Percentiles rank a stretch among this genome's conserved stretches.
phyloP scores from a whole-genome alignment of 108 stramenopile species.

The Chaetoceros muelleri region DNA sequence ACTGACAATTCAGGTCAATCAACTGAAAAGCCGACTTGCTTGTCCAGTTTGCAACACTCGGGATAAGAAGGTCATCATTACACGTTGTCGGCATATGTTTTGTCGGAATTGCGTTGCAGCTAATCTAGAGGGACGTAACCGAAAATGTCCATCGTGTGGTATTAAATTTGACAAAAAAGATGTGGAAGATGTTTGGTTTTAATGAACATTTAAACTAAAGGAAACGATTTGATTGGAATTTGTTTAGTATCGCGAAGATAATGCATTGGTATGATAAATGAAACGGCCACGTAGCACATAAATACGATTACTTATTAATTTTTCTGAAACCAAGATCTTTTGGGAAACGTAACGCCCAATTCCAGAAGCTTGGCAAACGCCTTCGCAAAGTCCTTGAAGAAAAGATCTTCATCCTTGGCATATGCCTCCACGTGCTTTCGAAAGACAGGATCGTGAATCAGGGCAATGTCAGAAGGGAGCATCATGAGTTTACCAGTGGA shows the following conservation, averaged over 20 bases:
- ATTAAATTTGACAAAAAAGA: slow-evolving; percentile 76
- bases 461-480: slow-evolving; percentile 75
- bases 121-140: slow-evolving; percentile 75
- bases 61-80: slow-evolving; percentile 81
- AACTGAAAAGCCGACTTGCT: slow-evolving; percentile 52
- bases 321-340: not conserved
- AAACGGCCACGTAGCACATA: no score
- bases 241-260: no score
- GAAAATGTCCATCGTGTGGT: slow-evolving; percentile 85
- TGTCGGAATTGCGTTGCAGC: slow-evolving; percentile 86
- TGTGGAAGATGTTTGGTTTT: slow-evolving; percentile 76
- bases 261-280: no score
- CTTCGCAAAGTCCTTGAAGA: slow-evolving; percentile 71
- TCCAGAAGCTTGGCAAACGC: slow-evolving; percentile 70
- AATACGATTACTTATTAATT: no score
- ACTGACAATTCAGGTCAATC: slow-evolving; percentile 51
- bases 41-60: slow-evolving; percentile 86
- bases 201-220: slow-evolving; percentile 2
- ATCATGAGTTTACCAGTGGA: slow-evolving; percentile 72
- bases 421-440: slow-evolving; percentile 78
- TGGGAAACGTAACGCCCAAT: slow-evolving; percentile 15
- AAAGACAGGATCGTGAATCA: slow-evolving; percentile 79
- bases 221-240: not conserved
- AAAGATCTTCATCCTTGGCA: slow-evolving; percentile 86
- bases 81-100: slow-evolving; percentile 92